These are phyloP conservation scores for Phlebiopsis gigantea DNA, from an alignment of 768 basidiomycete genomes.

Conservation along the genomic window DNA sequence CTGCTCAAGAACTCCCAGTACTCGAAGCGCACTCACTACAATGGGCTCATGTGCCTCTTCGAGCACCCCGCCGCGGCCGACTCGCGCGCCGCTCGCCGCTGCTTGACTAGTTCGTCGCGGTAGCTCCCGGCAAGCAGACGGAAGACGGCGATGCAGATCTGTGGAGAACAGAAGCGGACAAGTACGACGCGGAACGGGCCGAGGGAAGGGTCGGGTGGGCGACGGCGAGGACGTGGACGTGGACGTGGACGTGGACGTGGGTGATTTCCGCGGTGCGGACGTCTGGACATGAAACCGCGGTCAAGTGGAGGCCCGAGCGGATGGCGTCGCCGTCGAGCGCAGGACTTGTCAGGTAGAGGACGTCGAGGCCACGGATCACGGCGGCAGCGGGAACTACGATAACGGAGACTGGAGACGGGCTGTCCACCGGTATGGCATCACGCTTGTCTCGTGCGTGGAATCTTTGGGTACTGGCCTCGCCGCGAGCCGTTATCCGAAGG, in stretches of 20 bases:
- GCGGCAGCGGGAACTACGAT: too few relatives aligned
- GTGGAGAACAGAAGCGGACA: slow-evolving; percentile 47
- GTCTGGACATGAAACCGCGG: slow-evolving; percentile 31
- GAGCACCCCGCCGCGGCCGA: slow-evolving; percentile 17
- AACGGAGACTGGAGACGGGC: too few relatives aligned
- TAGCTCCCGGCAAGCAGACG: slow-evolving; percentile 31
- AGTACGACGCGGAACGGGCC: slow-evolving; percentile 30
- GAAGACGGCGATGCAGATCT: slow-evolving; percentile 43
- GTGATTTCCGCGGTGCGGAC: too few relatives aligned
- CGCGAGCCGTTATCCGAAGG: too few relatives aligned
- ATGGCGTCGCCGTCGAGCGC: too few relatives aligned
- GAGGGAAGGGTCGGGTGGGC: slow-evolving; percentile 13
- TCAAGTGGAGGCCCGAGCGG: slow-evolving; percentile 48
- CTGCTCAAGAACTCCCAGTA: slow-evolving; percentile 81
- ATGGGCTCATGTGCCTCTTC: slow-evolving; percentile 79
- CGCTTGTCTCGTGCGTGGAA: too few relatives aligned
- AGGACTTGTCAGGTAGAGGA: too few relatives aligned
- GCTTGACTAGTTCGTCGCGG: too few relatives aligned
- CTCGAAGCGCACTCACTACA: slow-evolving; percentile 92
- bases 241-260: too few relatives aligned
- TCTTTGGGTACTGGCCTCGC: too few relatives aligned
- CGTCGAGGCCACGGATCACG: too few relatives aligned
- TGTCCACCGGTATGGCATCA: too few relatives aligned
- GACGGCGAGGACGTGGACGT: slow-evolving; percentile 15
- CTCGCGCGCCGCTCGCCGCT: slow-evolving; percentile 11